Base-by-base conservation (phyloP, 192 early-diverging fungal genomes). In the Chytriomyces sp. region DNA sequence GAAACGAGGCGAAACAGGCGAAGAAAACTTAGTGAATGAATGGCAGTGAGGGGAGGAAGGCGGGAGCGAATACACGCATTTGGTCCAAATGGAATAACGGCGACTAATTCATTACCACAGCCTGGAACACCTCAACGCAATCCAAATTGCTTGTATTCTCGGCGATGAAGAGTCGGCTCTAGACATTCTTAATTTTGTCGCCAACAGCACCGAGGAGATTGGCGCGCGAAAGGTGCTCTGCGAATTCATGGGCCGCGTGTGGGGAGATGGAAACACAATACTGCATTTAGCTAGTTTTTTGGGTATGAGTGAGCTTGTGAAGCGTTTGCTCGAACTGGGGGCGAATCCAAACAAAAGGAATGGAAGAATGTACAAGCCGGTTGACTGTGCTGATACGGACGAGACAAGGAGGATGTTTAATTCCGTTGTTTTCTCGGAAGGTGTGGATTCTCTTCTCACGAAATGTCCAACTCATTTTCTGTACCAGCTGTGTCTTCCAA, bases 181-280 rank as follows among this genome's bases (percentile, higher is more conserved):
- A 19, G 88, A 88, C 53, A 68, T 90, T 39, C 67, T 90, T 32
- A 78, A 89, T 25, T 90, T 89, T 70, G 86, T 90, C 14, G 74
- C 70, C 33, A 76, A 65, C 22, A 74, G 77, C 1, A 87, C 86
- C 0, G 82, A 88, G 19, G 86, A 87, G 53, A 82, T 89, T 28
- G 83, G 85, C 54, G 84, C 86, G 2, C 81, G 83, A 55, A 88
- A 89, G 59, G 82, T 88, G 22, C 80, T 90, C 2, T 88, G 82
- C 56, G 87, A 89, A 66, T 89, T 90, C 56, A 86, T 90, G 85
- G 87, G 87, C 41, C 81, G 84, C 59, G 75, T 88, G 36, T 90
- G 87, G 87, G 89, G 89, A 33, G 81, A 87, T 64, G 87, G 89
- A 3, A 90, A 90, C 75, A 89, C 87, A 0, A 80, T 85, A 2